A percentile compares a stretch with the other conserved stretches of the same genome.
Conservation (phyloP, 257 asterid species). For the Petunia axillaris region DNA sequence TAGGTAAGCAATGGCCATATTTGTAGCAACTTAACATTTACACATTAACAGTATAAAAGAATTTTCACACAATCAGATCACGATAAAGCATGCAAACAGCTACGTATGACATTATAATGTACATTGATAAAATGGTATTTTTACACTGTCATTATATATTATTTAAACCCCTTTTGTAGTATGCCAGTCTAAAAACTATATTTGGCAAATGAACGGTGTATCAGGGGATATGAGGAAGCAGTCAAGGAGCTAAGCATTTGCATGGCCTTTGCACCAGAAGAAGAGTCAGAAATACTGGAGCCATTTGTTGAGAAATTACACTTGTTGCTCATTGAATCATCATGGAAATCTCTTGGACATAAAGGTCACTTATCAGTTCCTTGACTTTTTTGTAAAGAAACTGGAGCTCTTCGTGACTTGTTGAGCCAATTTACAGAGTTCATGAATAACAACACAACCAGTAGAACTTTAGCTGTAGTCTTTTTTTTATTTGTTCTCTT, state of each 20-base stretch:
- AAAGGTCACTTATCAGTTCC: slow-evolving; percentile 55
- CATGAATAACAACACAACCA: not conserved
- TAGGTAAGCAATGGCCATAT: slow-evolving; percentile 44
- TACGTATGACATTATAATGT: no score
- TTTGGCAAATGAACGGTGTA: not conserved
- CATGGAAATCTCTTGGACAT: slow-evolving; percentile 64
- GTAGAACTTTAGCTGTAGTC: not conserved
- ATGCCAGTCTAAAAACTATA: not conserved
- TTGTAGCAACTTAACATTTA: not conserved
- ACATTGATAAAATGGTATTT: not conserved
- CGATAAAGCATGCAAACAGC: not conserved
- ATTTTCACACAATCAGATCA: no score
- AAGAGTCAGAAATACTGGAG: slow-evolving; percentile 67
- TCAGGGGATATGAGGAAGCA: slow-evolving; percentile 80
- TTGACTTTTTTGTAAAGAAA: slow-evolving; percentile 32
- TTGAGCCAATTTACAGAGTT: not conserved
- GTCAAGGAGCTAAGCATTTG: slow-evolving; percentile 94
- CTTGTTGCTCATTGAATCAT: slow-evolving; percentile 59
- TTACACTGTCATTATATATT: not conserved
- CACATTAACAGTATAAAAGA: no score
- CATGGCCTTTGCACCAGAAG: slow-evolving; percentile 95
- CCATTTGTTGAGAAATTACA: slow-evolving; percentile 81
- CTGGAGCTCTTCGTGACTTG: not conserved
- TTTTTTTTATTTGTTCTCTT: not conserved
- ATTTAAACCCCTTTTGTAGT: no score